Evolutionary conservation across 1,284 basidiomycete genomes (phyloP).

Genomic region (Lentinula novae-zelandiae): DNA sequence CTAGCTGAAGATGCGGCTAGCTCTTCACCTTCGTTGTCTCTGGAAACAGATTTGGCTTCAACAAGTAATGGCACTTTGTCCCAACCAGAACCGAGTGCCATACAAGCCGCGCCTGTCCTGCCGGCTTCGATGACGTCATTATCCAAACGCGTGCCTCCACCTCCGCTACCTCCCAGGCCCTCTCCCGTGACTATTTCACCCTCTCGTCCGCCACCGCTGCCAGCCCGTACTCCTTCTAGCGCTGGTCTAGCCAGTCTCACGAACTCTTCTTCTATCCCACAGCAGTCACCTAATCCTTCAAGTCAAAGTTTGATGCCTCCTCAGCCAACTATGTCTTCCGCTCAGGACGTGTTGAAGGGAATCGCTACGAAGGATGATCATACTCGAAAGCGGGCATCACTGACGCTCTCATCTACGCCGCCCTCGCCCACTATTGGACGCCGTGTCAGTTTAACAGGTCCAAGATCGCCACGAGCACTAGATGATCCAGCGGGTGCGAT

Average conservation of each 20-base stretch:
- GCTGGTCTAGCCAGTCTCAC: not conserved
- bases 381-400: conserved; percentile 11
- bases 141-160: conserved; percentile 36
- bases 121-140: conserved; percentile 20
- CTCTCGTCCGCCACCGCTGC: conserved; percentile 12
- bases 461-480: not conserved
- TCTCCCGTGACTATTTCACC: conserved; percentile 22
- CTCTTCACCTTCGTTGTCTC: not conserved
- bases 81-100: not conserved
- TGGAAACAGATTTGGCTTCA: conserved; percentile 13
- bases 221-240: conserved; percentile 8
- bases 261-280: not conserved
- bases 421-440: conserved; percentile 1
- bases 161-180: conserved; percentile 59
- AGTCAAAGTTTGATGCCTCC: conserved; percentile 11
- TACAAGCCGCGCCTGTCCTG: conserved; percentile 9
- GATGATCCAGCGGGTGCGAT: not conserved
- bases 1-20: conserved; percentile 15
- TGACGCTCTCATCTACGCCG: not conserved
- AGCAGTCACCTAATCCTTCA: conserved; percentile 20
- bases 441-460: not conserved
- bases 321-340: conserved; percentile 25
- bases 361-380: conserved; percentile 47
- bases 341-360: conserved; percentile 50
- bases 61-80: not conserved